Conservation (phyloP, 2,329 filamentous ascomycete species). For the Trichoderma afroharzianum region DNA sequence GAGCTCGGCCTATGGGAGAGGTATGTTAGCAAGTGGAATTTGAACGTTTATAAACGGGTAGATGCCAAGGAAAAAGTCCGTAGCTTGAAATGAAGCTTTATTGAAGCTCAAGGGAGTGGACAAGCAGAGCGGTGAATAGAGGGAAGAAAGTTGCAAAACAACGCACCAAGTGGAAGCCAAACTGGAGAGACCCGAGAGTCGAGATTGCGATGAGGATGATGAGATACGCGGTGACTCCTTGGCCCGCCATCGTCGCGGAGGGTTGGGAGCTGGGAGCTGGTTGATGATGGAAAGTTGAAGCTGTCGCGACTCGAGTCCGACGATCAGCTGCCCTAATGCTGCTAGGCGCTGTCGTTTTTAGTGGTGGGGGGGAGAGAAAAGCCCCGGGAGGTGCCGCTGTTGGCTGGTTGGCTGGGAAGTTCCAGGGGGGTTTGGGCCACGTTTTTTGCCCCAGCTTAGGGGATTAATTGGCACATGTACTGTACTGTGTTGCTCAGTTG, state of each 20-base stretch:
- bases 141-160: neutral
- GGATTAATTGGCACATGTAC: neutral
- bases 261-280: neutral
- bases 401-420: neutral
- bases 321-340: neutral
- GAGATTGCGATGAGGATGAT: conserved; percentile 70
- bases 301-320: neutral
- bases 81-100: neutral
- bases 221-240: conserved; percentile 63
- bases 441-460: neutral
- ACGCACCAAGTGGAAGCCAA: conserved; percentile 85
- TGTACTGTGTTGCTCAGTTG: no score
- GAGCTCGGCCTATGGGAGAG: conserved; percentile 66
- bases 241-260: conserved; percentile 29
- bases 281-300: neutral
- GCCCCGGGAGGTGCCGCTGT: neutral
- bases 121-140: neutral
- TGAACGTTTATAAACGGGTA: neutral
- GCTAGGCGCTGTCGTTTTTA: neutral
- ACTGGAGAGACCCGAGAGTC: conserved; percentile 85
- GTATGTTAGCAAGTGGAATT: neutral
- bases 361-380: neutral
- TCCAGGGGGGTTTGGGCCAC: neutral
- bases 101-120: neutral
- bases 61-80: neutral